phyloP scores from a whole-genome alignment of 108 stramenopile genomes.

The Phaeodactylum tricornutum region DNA sequence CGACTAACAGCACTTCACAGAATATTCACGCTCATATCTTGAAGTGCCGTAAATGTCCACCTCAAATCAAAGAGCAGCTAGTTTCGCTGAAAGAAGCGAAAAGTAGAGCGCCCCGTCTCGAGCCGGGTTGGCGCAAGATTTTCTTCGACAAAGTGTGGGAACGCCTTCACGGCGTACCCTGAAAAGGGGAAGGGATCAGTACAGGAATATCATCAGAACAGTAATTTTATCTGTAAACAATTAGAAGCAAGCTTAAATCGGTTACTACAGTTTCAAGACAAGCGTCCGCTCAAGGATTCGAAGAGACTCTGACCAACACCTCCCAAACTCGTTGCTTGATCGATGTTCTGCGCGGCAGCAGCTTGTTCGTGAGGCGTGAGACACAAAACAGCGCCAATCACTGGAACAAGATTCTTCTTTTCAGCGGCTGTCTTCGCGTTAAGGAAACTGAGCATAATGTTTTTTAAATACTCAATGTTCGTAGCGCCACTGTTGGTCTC shows the following conservation, averaged over 20 bases:
- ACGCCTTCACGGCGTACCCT: slow-evolving; percentile 32
- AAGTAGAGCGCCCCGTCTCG: slow-evolving; percentile 27
- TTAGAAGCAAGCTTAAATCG: no score
- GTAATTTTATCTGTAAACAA: no score
- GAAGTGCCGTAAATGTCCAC: slow-evolving; percentile 50
- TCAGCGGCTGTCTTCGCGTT: slow-evolving; percentile 60
- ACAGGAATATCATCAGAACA: no score
- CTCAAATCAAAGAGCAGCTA: slow-evolving; percentile 32
- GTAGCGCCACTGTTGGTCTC: slow-evolving; percentile 14
- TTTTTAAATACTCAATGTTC: slow-evolving; percentile 81
- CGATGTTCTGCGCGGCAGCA: slow-evolving; percentile 40
- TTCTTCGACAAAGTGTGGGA: slow-evolving; percentile 60
- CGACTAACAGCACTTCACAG: slow-evolving; percentile 53
- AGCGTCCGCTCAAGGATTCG: slow-evolving; percentile 33
- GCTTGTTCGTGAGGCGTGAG: slow-evolving; percentile 68
- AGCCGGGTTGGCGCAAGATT: slow-evolving; percentile 49
- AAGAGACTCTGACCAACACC: slow-evolving; percentile 41
- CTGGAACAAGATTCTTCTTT: slow-evolving; percentile 64
- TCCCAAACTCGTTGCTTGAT: slow-evolving; percentile 33
- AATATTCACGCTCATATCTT: slow-evolving; percentile 59
- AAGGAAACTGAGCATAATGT: slow-evolving; percentile 75
- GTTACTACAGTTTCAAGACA: no score
- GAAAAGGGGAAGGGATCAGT: no score
- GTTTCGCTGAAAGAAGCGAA: slow-evolving; percentile 40
- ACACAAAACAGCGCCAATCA: slow-evolving; percentile 71